These are phyloP conservation scores for Sclerotinia minor DNA, from an alignment of 2,329 filamentous ascomycete species.

Conservation along the genomic window DNA sequence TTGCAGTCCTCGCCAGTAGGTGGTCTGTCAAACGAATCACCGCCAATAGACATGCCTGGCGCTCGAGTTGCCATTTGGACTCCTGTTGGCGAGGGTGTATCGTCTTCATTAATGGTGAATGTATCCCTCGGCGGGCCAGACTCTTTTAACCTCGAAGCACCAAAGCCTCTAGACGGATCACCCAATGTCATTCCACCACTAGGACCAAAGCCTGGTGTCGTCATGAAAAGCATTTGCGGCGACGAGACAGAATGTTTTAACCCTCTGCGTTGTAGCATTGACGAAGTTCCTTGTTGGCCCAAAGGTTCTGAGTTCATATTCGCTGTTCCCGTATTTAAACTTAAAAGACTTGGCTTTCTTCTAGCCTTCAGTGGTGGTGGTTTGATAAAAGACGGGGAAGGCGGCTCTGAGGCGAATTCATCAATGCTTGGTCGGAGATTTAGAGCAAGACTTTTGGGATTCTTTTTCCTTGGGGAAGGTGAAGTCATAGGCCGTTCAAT, in stretches of 20 bases:
- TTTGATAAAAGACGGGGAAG: slow-evolving; percentile 77
- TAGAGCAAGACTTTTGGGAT: slow-evolving; percentile 81
- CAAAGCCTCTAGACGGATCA: slow-evolving; percentile 38
- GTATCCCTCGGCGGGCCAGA: slow-evolving; percentile 35
- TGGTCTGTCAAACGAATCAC: slow-evolving; percentile 65
- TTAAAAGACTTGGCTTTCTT: slow-evolving; percentile 74
- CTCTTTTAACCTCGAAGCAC: slow-evolving; percentile 39
- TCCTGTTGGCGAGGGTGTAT: slow-evolving; percentile 51
- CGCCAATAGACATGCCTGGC: slow-evolving; percentile 52
- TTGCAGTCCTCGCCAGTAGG: slow-evolving; percentile 77
- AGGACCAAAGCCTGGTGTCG: slow-evolving; percentile 60
- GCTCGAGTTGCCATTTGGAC: slow-evolving; percentile 61
- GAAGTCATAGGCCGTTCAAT: slow-evolving; percentile 63
- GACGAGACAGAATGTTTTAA: slow-evolving; percentile 68
- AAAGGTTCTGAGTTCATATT: slow-evolving; percentile 54
- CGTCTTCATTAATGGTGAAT: slow-evolving; percentile 42
- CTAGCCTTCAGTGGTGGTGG: slow-evolving; percentile 66
- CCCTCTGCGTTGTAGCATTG: slow-evolving; percentile 61
- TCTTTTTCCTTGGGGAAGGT: slow-evolving; percentile 70
- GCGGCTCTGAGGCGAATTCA: slow-evolving; percentile 52
- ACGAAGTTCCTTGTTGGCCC: slow-evolving; percentile 55
- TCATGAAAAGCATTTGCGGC: slow-evolving; percentile 58
- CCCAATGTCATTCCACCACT: slow-evolving; percentile 64
- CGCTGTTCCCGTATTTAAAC: slow-evolving; percentile 70
- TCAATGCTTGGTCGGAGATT: slow-evolving; percentile 58